phyloP scores from a whole-genome alignment of 768 basidiomycete genomes.

The Chalciporus sphaerocephalus region DNA sequence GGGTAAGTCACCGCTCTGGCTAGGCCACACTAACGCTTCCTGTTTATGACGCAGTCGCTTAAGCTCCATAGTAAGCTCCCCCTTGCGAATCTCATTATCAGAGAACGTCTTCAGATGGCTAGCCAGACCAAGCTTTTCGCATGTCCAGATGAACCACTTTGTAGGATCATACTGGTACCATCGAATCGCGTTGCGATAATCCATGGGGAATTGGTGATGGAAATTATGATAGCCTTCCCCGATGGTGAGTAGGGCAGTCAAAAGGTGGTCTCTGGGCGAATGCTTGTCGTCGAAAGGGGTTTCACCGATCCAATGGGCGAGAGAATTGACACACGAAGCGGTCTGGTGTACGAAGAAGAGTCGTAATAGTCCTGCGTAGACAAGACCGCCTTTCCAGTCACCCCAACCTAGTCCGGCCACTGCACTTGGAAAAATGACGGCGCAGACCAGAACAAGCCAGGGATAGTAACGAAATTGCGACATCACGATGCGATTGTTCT shows the following conservation, averaged over 20 bases:
- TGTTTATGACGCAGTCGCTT: conserved; percentile 79
- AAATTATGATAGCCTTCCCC: conserved; percentile 99
- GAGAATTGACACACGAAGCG: conserved; percentile 94
- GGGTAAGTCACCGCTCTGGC: conserved; percentile 67
- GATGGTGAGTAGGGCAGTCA: conserved; percentile 86
- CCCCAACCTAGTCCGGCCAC: conserved; percentile 81
- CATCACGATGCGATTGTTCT: conserved; percentile 69
- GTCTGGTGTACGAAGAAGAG: conserved; percentile 88
- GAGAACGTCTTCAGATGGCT: conserved; percentile 61
- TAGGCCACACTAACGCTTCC: conserved; percentile 77
- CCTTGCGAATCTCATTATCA: conserved; percentile 75
- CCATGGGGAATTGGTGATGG: conserved; percentile 96
- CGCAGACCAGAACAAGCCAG: conserved; percentile 63
- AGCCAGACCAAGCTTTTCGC: conserved; percentile 47
- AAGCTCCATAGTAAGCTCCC: conserved; percentile 90
- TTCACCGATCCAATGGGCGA: conserved; percentile 95
- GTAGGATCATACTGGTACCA: conserved; percentile 91
- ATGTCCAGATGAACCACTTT: conserved; percentile 76
- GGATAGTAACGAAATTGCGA: conserved; percentile 89
- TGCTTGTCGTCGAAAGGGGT: conserved; percentile 94
- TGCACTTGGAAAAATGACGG: conserved; percentile 66
- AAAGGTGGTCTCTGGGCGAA: conserved; percentile 82
- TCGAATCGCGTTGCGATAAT: conserved; percentile 93
- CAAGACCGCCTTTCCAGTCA: conserved; percentile 79
- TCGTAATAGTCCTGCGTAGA: conserved; percentile 78